Base-by-base conservation (phyloP, 1,284 basidiomycete species). In the Cystobasidium slooffiae region DNA sequence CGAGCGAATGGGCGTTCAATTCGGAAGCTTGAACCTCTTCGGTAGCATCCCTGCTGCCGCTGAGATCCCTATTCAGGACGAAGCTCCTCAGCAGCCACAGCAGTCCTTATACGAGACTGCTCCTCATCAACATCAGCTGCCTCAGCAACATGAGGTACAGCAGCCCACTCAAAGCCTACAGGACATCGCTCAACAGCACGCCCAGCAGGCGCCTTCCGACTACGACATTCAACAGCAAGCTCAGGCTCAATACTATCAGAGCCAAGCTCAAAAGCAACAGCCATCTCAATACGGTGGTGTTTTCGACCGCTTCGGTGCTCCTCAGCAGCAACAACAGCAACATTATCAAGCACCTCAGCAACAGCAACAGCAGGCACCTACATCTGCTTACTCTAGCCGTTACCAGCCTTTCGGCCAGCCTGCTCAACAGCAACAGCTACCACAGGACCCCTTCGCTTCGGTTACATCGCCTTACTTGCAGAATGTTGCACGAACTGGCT, bases 1-100 rank as follows among this genome's bases (percentile, higher is more conserved):
- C 55, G 74, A 75, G 20, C 20, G 52, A n/a, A 68, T 75, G 31
- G 74, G 74, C 24, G 74, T 75, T 14, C 74, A 75, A 24, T 75
- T 75, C 43, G 74, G 74, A 46, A 59, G 52, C 41, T 55, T 75
- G 49, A 70, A 61, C 49, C 41, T 75, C 4, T 74, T 74, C 53
- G 70, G 70, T 10, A 66, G 63, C 52, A 44, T 53, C 41, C 43
- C 58, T 16, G 37, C 65, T 18, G 56, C 58, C 22, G 37, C 65
- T 18, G 56, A 41, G 22, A 8, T n/a, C 20, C 1, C 24, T 31
- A 44, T 46, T n/a, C 49, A 47, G 31, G 68, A 46, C 20, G 63
- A 41, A 62, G 39, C 58, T 43, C 44, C 37, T n/a, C 58, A 53
- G 46, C 47, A 41, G 20, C 43, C 37, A 22, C 66, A 68, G 53